Conservation (phyloP, 495 filamentous ascomycete genomes). For the Cladorrhinum samala region DNA sequence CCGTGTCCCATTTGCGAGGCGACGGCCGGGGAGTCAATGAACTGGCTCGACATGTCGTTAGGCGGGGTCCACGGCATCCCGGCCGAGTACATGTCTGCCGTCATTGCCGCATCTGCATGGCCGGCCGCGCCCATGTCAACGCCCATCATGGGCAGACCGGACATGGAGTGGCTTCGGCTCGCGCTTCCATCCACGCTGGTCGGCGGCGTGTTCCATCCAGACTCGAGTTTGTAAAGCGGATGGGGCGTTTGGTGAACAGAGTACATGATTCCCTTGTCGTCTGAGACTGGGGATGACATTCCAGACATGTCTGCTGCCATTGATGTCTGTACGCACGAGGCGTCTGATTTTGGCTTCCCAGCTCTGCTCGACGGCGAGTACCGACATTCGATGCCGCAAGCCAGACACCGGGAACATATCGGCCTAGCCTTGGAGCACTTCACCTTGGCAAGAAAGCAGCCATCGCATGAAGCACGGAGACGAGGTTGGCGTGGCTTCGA, state of each 20-base stretch:
- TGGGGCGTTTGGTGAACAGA: slow-evolving; percentile 15
- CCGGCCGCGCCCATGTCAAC: slow-evolving; percentile 22
- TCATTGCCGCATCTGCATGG: slow-evolving; percentile 25
- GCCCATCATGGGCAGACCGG: slow-evolving; percentile 27
- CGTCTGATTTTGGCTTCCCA: slow-evolving; percentile 39
- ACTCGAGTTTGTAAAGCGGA: slow-evolving; percentile 25
- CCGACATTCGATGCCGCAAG: slow-evolving; percentile 40
- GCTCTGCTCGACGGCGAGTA: slow-evolving; percentile 47
- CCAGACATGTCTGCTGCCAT: slow-evolving; percentile 14
- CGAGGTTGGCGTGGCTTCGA: slow-evolving; percentile 35
- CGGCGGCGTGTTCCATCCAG: slow-evolving; percentile 32
- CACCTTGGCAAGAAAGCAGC: slow-evolving; percentile 51
- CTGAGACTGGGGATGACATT: slow-evolving; percentile 17
- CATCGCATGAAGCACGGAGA: slow-evolving; percentile 48
- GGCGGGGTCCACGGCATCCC: slow-evolving; percentile 34
- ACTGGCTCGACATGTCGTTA: slow-evolving; percentile 26
- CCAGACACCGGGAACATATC: slow-evolving; percentile 43
- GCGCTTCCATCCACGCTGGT: slow-evolving; percentile 30
- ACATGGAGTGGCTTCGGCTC: slow-evolving; percentile 32
- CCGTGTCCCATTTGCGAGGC: slow-evolving; percentile 18
- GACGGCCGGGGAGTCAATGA: slow-evolving; percentile 26
- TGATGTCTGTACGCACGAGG: slow-evolving; percentile 21
- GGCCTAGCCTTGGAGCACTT: slow-evolving; percentile 48
- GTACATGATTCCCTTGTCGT: slow-evolving; percentile 25
- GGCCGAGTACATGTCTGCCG: slow-evolving; percentile 27